Evolutionary conservation across 73 alveolate species (phyloP).

Genomic region (Paraurostyla sp.): DNA sequence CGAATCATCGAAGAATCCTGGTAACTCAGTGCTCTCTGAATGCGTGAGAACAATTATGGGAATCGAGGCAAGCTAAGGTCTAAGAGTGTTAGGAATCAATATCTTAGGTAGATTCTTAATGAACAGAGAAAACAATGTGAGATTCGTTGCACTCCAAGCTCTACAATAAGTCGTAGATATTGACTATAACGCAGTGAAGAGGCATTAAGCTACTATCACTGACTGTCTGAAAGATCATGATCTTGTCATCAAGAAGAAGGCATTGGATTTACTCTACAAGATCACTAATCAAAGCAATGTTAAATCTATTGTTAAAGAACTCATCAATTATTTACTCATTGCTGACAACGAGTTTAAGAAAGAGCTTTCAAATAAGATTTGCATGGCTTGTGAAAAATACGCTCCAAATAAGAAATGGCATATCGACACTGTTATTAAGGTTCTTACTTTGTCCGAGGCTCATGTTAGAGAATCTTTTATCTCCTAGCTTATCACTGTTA

Average conservation of each 20-base stretch:
- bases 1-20: conserved; percentile 92
- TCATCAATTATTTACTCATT: conserved; percentile 88
- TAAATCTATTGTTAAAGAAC: conserved; percentile 90
- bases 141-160: conserved; percentile 96
- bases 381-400: conserved; percentile 90
- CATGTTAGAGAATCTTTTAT: conserved; percentile 89
- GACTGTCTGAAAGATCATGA: conserved; percentile 96
- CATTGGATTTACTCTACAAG: conserved; percentile 92
- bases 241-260: conserved; percentile 93
- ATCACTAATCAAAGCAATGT: conserved; percentile 90
- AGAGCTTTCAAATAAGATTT: conserved; percentile 89
- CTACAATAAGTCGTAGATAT: conserved; percentile 93
- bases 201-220: conserved; percentile 95
- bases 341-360: conserved; percentile 96
- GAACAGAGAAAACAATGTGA: conserved; percentile 95
- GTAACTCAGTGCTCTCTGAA: conserved; percentile 97
- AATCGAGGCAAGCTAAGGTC: conserved; percentile 92
- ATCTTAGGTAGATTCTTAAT: conserved; percentile 94
- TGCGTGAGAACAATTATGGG: conserved; percentile 99
- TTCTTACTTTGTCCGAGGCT: conserved; percentile 91
- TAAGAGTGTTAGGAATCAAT: conserved; percentile 93
- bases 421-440: conserved; percentile 90
- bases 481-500: conserved; percentile 71
- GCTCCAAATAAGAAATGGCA: conserved; percentile 94
- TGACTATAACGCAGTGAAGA: conserved; percentile 95